Base-by-base conservation (phyloP, 768 basidiomycete species). In the Phylloporus scabripes region DNA sequence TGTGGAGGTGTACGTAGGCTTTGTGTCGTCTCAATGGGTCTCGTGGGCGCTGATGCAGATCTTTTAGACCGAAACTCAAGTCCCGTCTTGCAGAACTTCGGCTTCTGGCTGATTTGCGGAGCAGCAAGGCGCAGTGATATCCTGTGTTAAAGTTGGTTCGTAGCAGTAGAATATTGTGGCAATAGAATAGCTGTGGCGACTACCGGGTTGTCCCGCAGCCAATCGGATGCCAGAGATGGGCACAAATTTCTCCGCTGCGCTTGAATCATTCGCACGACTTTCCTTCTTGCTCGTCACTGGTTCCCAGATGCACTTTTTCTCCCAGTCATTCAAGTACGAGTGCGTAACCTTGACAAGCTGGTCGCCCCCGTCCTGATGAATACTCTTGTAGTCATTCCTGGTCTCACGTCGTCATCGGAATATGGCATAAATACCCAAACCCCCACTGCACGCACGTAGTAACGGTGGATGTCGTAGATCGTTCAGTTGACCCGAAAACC, bases 401-500 rank as follows among this genome's bases (percentile, higher is more conserved):
- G 85, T 77, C 83, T 52, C 90, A 92, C 72, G 91, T 94, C 57
- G 82, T 92, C 53, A 85, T 87, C 62, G 89, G 88, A 55, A 88
- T 95, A 78, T 93, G 91, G 87, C 84, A 86, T 57, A 96, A 96
- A 76, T 96, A 96, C 69, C 93, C 93, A 45, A 95, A 95, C 66
- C 86, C 92, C 46, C 87, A 87, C 61, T 92, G 90, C 70, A 79
- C 86, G 20, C 91, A 92, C 66, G 91, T 92, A 57, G 74, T 91
- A 57, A 87, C 86, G 55, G 79, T 92, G 62, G 90, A 92, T 67
- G 91, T 92, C 24, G 52, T 95, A 48, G 87, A 92, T 72, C 84
- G 93, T 54, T 78, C 83, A 11, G 76, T 95, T 11, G 84, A 95
- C 71, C 80, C 89, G 24, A 67, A 74, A 48, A 92, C 89, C 9